Conservation (phyloP, 352 stramenopile species). For the Globisporangium ultimum region DNA sequence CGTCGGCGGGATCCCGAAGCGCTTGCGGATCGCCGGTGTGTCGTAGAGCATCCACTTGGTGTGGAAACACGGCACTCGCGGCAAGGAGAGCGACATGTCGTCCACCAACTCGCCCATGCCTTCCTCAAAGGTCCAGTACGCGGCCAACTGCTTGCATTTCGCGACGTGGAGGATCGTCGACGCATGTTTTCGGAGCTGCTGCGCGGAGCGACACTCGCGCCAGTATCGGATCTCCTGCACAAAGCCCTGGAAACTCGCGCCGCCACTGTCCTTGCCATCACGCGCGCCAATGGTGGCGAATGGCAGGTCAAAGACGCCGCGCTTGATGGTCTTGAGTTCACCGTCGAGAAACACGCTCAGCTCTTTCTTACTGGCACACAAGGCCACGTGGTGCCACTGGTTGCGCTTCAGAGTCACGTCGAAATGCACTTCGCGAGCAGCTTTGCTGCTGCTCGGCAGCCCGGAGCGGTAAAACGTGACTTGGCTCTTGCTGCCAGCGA, state of each 20-base stretch:
- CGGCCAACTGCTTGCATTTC: slow-evolving; percentile 32
- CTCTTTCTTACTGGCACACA: slow-evolving; percentile 45
- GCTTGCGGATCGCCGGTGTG: slow-evolving; percentile 33
- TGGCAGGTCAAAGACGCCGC: slow-evolving; percentile 56
- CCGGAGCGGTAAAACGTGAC: slow-evolving; percentile 38
- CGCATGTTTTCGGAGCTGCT: slow-evolving; percentile 34
- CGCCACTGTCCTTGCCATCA: slow-evolving; percentile 1
- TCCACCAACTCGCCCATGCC: slow-evolving; percentile 65
- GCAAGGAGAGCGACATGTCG: slow-evolving; percentile 55
- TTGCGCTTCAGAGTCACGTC: slow-evolving; percentile 32
- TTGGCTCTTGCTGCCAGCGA: slow-evolving; percentile 23
- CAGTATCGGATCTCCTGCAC: slow-evolving; percentile 73
- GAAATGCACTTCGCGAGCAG: slow-evolving; percentile 45
- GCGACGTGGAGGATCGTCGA: slow-evolving; percentile 38
- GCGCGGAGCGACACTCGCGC: slow-evolving; percentile 30
- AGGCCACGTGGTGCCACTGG: slow-evolving; percentile 60
- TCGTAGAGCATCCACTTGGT: slow-evolving; percentile 53
- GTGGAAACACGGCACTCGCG: slow-evolving; percentile 42
- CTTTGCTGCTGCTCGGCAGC: slow-evolving; percentile 15
- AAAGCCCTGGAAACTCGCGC: slow-evolving; percentile 58
- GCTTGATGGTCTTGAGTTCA: slow-evolving; percentile 30
- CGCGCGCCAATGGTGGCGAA: slow-evolving; percentile 38
- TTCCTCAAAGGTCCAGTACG: slow-evolving; percentile 82
- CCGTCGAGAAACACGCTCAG: slow-evolving; percentile 51
- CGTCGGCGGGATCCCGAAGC: slow-evolving; percentile 52